phyloP scores from a whole-genome alignment of 2,329 filamentous ascomycete genomes.

The Arthrobotrys megalospora region DNA sequence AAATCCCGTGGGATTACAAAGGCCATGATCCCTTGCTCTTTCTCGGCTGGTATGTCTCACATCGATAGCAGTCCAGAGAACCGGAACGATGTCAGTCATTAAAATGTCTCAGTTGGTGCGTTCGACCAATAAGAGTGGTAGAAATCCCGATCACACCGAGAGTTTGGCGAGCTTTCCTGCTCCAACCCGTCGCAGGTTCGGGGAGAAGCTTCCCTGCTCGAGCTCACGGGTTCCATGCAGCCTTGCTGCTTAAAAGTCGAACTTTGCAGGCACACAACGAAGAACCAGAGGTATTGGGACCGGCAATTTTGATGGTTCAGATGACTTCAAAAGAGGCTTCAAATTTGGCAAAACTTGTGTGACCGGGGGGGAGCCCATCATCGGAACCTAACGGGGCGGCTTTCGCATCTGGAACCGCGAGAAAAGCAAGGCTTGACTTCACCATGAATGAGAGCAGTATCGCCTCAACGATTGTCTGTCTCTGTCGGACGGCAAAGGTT shows the following conservation, averaged over 20 bases:
- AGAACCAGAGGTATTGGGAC: conserved; percentile 9
- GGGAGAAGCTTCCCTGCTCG: conserved; percentile 50
- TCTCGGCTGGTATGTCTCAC: conserved; percentile 60
- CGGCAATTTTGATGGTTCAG: conserved; percentile 16
- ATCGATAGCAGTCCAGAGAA: conserved; percentile 47
- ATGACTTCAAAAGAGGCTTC: conserved; percentile 6
- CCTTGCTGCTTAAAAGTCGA: conserved; percentile 38
- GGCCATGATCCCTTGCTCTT: conserved; percentile 37
- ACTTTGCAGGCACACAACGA: conserved; percentile 20
- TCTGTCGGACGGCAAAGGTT: not conserved
- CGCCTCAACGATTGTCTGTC: not conserved
- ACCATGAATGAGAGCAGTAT: conserved; percentile 6
- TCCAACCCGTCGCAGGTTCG: conserved; percentile 56
- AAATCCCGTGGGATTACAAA: conserved; percentile 60
- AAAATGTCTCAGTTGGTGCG: conserved; percentile 43
- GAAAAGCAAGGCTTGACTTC: conserved; percentile 7
- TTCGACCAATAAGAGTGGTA: conserved; percentile 29
- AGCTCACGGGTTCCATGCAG: conserved; percentile 49
- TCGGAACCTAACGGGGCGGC: conserved; percentile 5
- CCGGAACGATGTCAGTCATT: conserved; percentile 58
- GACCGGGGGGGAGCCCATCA: conserved; percentile 21
- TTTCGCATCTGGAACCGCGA: conserved; percentile 1
- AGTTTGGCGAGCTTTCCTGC: conserved; percentile 49
- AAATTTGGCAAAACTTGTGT: conserved; percentile 15
- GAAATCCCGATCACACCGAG: conserved; percentile 39